Percentiles rank a stretch among this genome's conserved stretches.
These are phyloP conservation scores for Cercospora sp. DNA, from an alignment of 2,329 filamentous ascomycete genomes.

Conservation along the genomic window DNA sequence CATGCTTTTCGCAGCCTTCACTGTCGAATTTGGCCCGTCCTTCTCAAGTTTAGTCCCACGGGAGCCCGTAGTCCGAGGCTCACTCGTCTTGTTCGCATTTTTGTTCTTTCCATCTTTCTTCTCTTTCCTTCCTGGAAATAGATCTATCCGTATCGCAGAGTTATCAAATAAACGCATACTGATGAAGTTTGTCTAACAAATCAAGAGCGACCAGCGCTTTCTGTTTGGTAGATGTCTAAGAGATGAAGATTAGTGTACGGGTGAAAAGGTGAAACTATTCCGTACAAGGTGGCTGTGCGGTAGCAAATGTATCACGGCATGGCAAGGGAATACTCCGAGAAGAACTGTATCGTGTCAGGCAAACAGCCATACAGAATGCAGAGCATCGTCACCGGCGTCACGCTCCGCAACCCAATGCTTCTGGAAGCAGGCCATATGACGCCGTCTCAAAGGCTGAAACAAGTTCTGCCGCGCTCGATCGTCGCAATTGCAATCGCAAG, in stretches of 20 bases:
- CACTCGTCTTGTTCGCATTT: not conserved
- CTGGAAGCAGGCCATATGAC: constrained; percentile 6
- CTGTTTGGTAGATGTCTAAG: not conserved
- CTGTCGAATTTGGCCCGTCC: not conserved
- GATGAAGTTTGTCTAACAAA: not conserved
- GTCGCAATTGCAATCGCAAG: constrained; percentile 1
- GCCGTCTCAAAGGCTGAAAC: constrained; percentile 2
- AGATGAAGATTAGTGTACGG: not conserved
- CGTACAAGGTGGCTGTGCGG: not conserved
- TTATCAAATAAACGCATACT: constrained; percentile 21
- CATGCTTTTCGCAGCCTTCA: constrained; percentile 11
- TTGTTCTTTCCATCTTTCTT: constrained; percentile 15
- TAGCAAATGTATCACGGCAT: constrained; percentile 7
- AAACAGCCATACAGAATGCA: not conserved
- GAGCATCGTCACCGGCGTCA: constrained; percentile 13
- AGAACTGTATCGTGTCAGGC: constrained; percentile 1
- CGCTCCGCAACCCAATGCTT: not conserved
- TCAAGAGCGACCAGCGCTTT: constrained; percentile 8
- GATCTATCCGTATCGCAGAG: constrained; percentile 19
- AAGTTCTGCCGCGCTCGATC: not conserved
- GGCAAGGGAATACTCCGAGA: not conserved
- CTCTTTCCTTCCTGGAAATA: constrained; percentile 17
- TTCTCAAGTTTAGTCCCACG: not conserved
- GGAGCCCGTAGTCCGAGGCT: not conserved
- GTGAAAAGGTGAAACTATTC: not conserved